Conservation (phyloP, 768 basidiomycete genomes). For the Podaxis mareebaensis region DNA sequence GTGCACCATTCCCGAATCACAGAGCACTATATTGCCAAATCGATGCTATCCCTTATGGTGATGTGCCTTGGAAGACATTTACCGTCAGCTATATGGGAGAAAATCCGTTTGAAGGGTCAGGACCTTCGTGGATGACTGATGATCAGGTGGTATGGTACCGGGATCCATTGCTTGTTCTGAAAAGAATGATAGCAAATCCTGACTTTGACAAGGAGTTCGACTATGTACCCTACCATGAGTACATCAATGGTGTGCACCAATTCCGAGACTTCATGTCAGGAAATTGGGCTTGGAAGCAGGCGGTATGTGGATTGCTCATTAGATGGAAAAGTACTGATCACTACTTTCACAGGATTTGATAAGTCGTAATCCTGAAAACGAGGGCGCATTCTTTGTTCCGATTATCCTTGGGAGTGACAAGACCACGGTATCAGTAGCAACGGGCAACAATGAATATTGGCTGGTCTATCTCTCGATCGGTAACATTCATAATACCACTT, state of each 20-base stretch:
- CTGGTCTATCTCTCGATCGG: conserved; percentile 14
- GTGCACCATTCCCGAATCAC: conserved; percentile 32
- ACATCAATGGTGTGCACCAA: conserved; percentile 18
- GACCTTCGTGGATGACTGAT: conserved; percentile 31
- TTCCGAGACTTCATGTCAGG: conserved; percentile 29
- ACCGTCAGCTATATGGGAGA: conserved; percentile 24
- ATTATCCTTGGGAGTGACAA: conserved; percentile 32
- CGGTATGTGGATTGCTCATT: conserved; percentile 10
- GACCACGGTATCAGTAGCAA: conserved; percentile 34
- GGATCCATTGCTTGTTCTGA: conserved; percentile 25
- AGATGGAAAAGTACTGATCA: conserved; percentile 23
- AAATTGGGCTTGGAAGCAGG: conserved; percentile 27
- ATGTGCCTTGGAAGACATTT: conserved; percentile 38
- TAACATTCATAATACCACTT: conserved; percentile 29
- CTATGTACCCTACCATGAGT: conserved; percentile 28
- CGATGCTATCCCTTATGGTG: conserved; percentile 34
- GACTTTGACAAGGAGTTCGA: conserved; percentile 34
- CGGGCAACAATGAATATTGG: conserved; percentile 31
- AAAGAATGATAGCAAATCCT: conserved; percentile 31
- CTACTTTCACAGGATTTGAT: conserved; percentile 3
- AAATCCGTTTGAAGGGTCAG: conserved; percentile 14
- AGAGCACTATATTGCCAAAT: conserved; percentile 34
- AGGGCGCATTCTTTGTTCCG: neutral
- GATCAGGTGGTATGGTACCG: conserved; percentile 25
- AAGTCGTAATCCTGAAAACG: too few species aligned